Evolutionary conservation across 768 basidiomycete genomes (phyloP), one percentile per base, ranked within the genome.

Genomic region (Rhodotorula sphaerocarpa): DNA sequence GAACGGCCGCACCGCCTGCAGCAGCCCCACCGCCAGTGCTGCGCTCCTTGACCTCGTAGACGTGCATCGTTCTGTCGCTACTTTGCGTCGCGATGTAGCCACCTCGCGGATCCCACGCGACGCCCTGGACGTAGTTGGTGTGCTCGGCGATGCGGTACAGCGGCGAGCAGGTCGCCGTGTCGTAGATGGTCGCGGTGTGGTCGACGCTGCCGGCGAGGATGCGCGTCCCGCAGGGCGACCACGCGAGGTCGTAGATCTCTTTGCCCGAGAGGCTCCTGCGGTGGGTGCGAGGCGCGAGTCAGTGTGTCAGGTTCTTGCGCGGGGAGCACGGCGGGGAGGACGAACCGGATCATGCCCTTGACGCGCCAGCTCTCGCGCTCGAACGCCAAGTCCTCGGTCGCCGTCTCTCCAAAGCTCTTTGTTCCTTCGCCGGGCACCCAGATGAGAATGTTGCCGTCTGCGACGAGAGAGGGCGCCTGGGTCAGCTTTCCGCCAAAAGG

Each of bases 11-110:
- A n/a, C n/a, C n/a, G n/a, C n/a, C n/a, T n/a, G n/a, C n/a, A n/a
- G n/a, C n/a, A n/a, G n/a, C n/a, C n/a, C n/a, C n/a, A n/a, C n/a
- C n/a, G n/a, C n/a, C n/a, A n/a, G n/a, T 39, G 36, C 36, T 23
- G 18, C 11, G 10, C 21, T 28, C 70, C 50, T 23, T 73, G 12
- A 96, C 84, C 65, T 82, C 82, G 76, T 96, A 90, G 69, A 99
- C 84, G 74, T 96, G 90, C 83, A 97, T 93, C 61, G 44, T 78
- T 77, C 93, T 82, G 76, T 99, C 95, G 72, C 86, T 89, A 75
- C 88, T 90, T 73, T 99, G 95, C 0, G 95, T 97, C 6, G 95
- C 92, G 64, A 99, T 88, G 73, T 87, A 97, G 75, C 95, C 90
- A 74, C 93, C 91, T 70, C 95, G 77, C 2, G 95, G 95, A 69